Conservation (phyloP, 2,329 filamentous ascomycete species). For the Coccinonectria pachysandricola region DNA sequence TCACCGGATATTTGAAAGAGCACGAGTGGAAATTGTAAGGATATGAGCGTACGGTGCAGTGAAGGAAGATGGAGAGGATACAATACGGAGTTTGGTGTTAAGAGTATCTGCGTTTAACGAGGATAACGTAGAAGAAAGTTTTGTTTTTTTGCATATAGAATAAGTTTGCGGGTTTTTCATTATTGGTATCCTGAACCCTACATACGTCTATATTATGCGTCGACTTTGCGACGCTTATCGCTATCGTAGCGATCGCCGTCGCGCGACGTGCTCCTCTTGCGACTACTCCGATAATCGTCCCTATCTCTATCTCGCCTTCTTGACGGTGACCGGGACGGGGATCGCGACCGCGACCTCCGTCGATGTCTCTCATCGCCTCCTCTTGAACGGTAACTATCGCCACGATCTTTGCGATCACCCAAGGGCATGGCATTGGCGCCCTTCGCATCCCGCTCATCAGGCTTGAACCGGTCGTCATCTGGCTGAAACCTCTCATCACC, state of each 20-base stretch:
- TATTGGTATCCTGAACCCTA: constrained; percentile 14
- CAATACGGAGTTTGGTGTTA: constrained; percentile 1
- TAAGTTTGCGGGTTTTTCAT: constrained; percentile 12
- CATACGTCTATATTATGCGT: constrained; percentile 32
- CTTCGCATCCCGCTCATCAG: constrained; percentile 34
- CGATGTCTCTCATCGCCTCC: constrained; percentile 10
- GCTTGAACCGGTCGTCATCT: constrained; percentile 44
- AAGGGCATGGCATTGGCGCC: constrained; percentile 64
- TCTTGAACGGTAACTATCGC: constrained; percentile 19
- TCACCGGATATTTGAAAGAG: constrained; percentile 71
- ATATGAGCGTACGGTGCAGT: constrained; percentile 38
- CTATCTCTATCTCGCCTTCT: constrained; percentile 31
- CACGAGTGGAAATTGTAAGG: constrained; percentile 76
- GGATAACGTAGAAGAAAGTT: constrained; percentile 1
- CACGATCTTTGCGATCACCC: constrained; percentile 40
- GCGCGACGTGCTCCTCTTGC: constrained; percentile 48
- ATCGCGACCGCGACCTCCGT: constrained; percentile 25
- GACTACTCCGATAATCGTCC: constrained; percentile 35
- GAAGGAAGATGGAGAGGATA: background rate
- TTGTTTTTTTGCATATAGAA: too few relatives aligned
- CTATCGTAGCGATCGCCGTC: constrained; percentile 43
- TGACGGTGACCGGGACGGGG: constrained; percentile 47
- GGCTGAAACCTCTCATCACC: constrained; percentile 59
- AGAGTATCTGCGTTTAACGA: too few relatives aligned
- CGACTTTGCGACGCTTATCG: constrained; percentile 51